Percentiles rank a stretch among this genome's conserved stretches.
These are phyloP conservation scores for Phytophthora ohioensis DNA, from an alignment of 352 stramenopile genomes.

Conservation along the genomic window DNA sequence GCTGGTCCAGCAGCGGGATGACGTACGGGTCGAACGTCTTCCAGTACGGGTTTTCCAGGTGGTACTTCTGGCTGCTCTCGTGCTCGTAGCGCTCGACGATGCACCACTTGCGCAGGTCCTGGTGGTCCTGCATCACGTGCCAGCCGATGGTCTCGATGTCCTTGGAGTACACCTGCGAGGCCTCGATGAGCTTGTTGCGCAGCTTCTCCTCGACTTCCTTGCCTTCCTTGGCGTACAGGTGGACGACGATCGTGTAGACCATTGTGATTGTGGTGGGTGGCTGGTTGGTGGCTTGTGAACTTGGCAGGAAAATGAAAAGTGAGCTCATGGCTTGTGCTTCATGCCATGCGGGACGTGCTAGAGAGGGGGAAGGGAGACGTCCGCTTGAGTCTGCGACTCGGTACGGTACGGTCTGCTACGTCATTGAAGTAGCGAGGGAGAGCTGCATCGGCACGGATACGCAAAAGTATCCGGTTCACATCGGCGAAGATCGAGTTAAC, in stretches of 20 bases:
- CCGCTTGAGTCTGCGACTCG: constrained; percentile 13
- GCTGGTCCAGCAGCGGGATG: constrained; percentile 38
- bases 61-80: constrained; percentile 44
- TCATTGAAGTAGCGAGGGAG: constrained; percentile 30
- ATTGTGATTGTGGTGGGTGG: constrained; percentile 18
- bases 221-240: constrained; percentile 48
- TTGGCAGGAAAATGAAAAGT: constrained; percentile 41
- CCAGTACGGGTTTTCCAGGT: constrained; percentile 43
- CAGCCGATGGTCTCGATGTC: constrained; percentile 40
- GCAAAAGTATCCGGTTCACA: constrained; percentile 34
- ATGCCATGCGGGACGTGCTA: neutral
- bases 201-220: constrained; percentile 50
- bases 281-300: constrained; percentile 14
- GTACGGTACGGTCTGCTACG: constrained; percentile 18
- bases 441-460: constrained; percentile 27
- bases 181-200: constrained; percentile 48
- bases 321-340: constrained; percentile 5
- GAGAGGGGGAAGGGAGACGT: constrained; percentile 4
- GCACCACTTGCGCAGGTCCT: constrained; percentile 45
- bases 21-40: constrained; percentile 43
- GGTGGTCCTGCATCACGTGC: constrained; percentile 46
- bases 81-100: constrained; percentile 50
- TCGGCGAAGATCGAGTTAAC: constrained; percentile 31
- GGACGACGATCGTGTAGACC: constrained; percentile 49
- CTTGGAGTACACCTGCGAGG: constrained; percentile 47